These are phyloP conservation scores for Cystobasidium pallidum DNA, from an alignment of 1,284 basidiomycete species.

Conservation along the genomic window DNA sequence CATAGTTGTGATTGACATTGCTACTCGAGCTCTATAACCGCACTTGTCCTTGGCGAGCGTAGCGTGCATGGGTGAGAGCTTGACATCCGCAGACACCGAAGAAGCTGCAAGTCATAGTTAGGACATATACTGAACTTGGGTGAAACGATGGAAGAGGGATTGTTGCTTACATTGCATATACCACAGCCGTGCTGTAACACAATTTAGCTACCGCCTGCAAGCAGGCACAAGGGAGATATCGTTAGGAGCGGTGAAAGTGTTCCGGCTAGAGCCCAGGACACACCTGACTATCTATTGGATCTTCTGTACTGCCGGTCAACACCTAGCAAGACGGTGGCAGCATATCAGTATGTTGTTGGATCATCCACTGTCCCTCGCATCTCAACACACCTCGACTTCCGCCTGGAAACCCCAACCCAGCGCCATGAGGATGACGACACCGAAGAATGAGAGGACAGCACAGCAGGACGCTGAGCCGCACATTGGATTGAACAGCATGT, in stretches of 20 bases:
- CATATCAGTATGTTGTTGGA: not conserved
- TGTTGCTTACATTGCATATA: constrained; percentile 38
- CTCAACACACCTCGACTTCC: constrained; percentile 54
- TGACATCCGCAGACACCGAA: constrained; percentile 44
- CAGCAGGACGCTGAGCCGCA: constrained; percentile 60
- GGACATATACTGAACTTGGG: not conserved
- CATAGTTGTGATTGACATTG: not conserved
- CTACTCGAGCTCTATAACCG: not conserved
- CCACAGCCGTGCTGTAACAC: constrained; percentile 37
- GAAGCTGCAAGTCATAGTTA: constrained; percentile 20
- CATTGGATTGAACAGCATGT: not conserved
- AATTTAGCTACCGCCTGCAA: constrained; percentile 25
- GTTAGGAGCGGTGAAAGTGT: not conserved
- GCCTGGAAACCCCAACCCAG: constrained; percentile 47
- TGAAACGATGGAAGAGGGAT: not conserved
- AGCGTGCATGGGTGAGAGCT: constrained; percentile 37
- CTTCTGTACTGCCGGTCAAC: constrained; percentile 36
- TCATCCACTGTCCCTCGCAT: not conserved
- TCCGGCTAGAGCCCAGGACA: not conserved
- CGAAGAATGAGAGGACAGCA: constrained; percentile 61
- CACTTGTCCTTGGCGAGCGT: constrained; percentile 40
- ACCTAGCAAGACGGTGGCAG: not conserved
- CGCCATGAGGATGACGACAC: constrained; percentile 60
- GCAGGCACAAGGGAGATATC: not conserved
- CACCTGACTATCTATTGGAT: constrained; percentile 40